These are phyloP conservation scores for Beta macrorhiza DNA, from an alignment of 179 eudicot species.

Conservation along the genomic window DNA sequence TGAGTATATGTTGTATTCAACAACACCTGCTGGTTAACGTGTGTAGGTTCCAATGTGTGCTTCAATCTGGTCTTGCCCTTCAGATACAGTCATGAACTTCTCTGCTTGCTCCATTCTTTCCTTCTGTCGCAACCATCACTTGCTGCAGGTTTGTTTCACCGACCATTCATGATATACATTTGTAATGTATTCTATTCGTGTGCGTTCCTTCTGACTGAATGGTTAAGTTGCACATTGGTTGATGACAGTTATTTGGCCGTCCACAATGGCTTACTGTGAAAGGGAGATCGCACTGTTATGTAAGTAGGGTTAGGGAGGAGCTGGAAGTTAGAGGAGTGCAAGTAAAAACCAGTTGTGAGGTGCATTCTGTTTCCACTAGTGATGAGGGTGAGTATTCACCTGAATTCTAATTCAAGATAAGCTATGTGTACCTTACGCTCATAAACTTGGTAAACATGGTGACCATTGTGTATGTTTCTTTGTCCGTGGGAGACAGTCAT, in stretches of 20 bases:
- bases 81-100: constrained; percentile 72
- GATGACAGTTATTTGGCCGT: constrained; percentile 72
- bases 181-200: background rate
- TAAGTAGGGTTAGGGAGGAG: constrained; percentile 61
- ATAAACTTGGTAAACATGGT: no score
- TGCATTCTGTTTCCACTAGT: constrained; percentile 45
- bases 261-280: constrained; percentile 95
- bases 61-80: constrained; percentile 92
- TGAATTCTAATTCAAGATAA: background rate
- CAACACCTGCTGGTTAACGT: background rate
- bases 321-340: constrained; percentile 59
- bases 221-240: background rate
- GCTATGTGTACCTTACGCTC: no score
- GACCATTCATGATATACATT: background rate
- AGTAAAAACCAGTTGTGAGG: constrained; percentile 53
- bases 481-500: constrained; percentile 6
- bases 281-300: constrained; percentile 82
- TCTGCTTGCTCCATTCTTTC: constrained; percentile 81
- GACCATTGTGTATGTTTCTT: no score
- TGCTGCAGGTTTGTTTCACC: constrained; percentile 64
- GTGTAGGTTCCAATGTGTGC: constrained; percentile 82
- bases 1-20: background rate
- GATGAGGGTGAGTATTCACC: constrained; percentile 50
- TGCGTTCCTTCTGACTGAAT: background rate
- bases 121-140: constrained; percentile 89